phyloP scores from a whole-genome alignment of 1,139 yeast species.

The Saccharomyces hybrid region DNA sequence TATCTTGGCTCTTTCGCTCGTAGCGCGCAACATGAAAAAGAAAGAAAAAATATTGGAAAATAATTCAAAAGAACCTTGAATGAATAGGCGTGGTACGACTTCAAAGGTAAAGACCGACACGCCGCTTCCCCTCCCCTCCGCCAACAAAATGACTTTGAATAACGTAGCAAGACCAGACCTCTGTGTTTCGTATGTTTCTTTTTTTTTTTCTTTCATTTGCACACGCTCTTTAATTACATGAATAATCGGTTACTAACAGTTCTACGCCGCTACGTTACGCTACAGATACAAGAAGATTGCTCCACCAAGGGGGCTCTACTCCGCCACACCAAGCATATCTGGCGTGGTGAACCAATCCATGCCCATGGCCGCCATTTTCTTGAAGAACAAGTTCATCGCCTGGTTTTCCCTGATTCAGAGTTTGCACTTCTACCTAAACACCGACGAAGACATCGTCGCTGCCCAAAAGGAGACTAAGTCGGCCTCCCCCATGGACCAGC shows the following conservation, averaged over 20 bases:
- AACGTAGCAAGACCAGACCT: constrained; percentile 34
- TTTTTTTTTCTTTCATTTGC: too few relatives aligned
- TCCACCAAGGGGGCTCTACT: constrained; percentile 42
- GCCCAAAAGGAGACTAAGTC: constrained; percentile 27
- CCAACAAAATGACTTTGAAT: constrained; percentile 19
- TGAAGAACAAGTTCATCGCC: constrained; percentile 35
- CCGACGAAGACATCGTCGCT: constrained; percentile 19
- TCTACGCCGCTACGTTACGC: not conserved
- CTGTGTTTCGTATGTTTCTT: constrained; percentile 35
- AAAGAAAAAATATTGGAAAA: not conserved
- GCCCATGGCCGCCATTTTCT: constrained; percentile 64
- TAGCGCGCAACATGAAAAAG: not conserved
- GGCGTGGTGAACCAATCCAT: constrained; percentile 46
- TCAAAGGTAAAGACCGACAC: not conserved
- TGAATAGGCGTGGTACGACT: not conserved
- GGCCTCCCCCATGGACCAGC: constrained; percentile 31
- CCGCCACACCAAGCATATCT: constrained; percentile 33
- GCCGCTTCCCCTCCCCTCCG: not conserved
- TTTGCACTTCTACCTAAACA: constrained; percentile 25
- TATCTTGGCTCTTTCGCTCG: not conserved
- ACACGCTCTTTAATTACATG: not conserved
- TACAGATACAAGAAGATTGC: constrained; percentile 33
- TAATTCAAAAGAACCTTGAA: not conserved
- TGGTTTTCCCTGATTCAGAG: constrained; percentile 31
- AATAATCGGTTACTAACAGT: constrained; percentile 6